Conservation (phyloP, 106 monocot species). For the Dendrobium chrysotoxum region DNA sequence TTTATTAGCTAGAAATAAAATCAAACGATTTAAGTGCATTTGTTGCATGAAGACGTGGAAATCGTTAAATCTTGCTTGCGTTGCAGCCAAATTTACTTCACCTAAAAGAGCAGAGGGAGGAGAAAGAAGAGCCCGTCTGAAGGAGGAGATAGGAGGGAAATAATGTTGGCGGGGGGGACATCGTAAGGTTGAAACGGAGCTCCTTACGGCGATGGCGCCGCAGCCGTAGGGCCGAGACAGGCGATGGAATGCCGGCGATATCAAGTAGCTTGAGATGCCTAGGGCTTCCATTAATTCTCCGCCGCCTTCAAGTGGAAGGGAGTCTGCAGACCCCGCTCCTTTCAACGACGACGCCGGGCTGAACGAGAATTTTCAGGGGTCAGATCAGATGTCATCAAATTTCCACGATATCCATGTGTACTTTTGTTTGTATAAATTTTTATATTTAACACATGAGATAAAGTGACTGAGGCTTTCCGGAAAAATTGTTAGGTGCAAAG, state of each 20-base stretch:
- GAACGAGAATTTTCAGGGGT: too few relatives aligned
- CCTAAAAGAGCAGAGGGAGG: slow-evolving; percentile 9
- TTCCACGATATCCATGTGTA: too few relatives aligned
- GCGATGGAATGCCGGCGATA: neutral
- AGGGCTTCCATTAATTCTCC: slow-evolving; percentile 1
- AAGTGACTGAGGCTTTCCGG: too few relatives aligned
- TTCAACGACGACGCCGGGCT: too few relatives aligned
- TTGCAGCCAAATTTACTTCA: neutral
- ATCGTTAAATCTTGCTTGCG: neutral
- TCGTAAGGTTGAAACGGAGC: neutral
- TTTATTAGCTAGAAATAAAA: slow-evolving; percentile 16
- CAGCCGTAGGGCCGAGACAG: neutral
- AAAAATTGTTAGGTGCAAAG: too few relatives aligned
- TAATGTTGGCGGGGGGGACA: neutral
- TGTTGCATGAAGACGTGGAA: neutral
- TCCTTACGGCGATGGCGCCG: neutral
- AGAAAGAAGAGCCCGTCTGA: neutral
- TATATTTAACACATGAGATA: too few relatives aligned
- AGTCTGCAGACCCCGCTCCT: too few relatives aligned
- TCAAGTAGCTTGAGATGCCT: neutral
- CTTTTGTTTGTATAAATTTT: too few relatives aligned
- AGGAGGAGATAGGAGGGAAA: neutral
- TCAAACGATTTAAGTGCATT: slow-evolving; percentile 9
- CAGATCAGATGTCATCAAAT: too few relatives aligned
- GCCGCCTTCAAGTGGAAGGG: neutral